Evolutionary conservation across 2,329 filamentous ascomycete species (phyloP).

Genomic region (Aaosphaeria pasadenensis): DNA sequence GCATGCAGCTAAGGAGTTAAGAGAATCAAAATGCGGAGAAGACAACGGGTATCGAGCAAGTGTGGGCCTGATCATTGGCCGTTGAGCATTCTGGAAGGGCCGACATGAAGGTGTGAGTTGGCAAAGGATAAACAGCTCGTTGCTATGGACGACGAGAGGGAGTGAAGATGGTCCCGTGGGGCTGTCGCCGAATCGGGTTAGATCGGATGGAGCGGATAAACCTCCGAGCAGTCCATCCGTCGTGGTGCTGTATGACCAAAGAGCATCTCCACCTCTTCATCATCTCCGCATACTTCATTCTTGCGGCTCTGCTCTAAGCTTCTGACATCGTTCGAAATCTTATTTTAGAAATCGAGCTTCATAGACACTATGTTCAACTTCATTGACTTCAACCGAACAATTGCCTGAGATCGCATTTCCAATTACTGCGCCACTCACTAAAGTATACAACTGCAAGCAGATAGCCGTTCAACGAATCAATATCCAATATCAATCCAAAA

Average conservation of each 20-base stretch:
- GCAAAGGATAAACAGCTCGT: constrained; percentile 13
- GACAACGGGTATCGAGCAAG: constrained; percentile 8
- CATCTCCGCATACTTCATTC: too few species aligned
- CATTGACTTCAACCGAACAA: too few species aligned
- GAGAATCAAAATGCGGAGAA: constrained; percentile 24
- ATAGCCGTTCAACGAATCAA: too few species aligned
- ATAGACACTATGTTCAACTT: too few species aligned
- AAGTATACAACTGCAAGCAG: too few species aligned
- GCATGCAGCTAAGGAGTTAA: constrained; percentile 31
- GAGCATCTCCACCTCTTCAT: too few species aligned
- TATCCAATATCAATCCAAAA: too few species aligned
- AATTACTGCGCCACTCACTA: too few species aligned
- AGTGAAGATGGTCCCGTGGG: neutral
- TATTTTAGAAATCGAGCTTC: too few species aligned
- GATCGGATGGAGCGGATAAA: neutral
- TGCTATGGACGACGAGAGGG: constrained; percentile 5
- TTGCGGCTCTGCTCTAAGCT: too few species aligned
- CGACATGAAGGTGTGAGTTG: neutral
- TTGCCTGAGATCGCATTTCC: too few species aligned
- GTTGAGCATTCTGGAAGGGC: neutral
- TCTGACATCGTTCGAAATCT: too few species aligned
- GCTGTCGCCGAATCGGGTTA: neutral
- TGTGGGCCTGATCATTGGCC: constrained; percentile 20
- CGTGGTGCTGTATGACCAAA: neutral
- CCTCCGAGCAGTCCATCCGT: neutral